Conservation (phyloP, 2,329 filamentous ascomycete genomes). For the Metarhizium guizhouense region DNA sequence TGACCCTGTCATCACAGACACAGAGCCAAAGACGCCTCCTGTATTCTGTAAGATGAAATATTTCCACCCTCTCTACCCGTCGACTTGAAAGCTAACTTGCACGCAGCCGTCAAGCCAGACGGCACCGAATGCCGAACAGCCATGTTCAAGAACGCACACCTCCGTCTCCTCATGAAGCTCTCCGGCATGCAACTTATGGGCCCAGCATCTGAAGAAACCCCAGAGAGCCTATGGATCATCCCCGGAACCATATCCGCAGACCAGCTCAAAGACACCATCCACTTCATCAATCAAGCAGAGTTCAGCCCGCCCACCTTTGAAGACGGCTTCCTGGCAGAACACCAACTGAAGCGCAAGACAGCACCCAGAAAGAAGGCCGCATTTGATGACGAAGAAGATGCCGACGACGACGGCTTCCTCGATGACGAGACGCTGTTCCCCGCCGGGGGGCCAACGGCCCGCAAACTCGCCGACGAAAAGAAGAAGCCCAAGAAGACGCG, state of each 20-base stretch:
- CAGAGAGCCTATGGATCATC: conserved; percentile 70
- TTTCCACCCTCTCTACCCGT: background rate
- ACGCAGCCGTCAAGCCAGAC: conserved; percentile 50
- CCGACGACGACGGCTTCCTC: conserved; percentile 27
- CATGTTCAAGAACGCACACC: conserved; percentile 81
- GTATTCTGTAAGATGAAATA: conserved; percentile 21
- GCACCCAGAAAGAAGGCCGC: conserved; percentile 45
- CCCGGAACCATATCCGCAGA: conserved; percentile 56
- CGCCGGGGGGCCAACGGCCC: conserved; percentile 53
- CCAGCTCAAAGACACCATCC: conserved; percentile 58
- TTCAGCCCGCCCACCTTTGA: conserved; percentile 72
- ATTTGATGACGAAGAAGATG: conserved; percentile 64
- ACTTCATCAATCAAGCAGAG: conserved; percentile 67
- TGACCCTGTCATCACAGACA: conserved; percentile 14
- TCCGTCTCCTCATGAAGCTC: conserved; percentile 75
- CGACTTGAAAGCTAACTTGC: conserved; percentile 17
- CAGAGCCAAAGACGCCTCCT: conserved; percentile 21
- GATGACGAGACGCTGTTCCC: conserved; percentile 58
- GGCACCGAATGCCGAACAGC: conserved; percentile 59
- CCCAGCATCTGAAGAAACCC: conserved; percentile 54
- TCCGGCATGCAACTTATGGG: conserved; percentile 57
- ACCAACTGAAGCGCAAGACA: conserved; percentile 68
- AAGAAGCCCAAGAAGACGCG: conserved; percentile 38
- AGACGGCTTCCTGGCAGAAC: conserved; percentile 63
- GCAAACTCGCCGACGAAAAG: conserved; percentile 43